phyloP scores from a whole-genome alignment of 257 asterid species.

The Penstemon barbatus region DNA sequence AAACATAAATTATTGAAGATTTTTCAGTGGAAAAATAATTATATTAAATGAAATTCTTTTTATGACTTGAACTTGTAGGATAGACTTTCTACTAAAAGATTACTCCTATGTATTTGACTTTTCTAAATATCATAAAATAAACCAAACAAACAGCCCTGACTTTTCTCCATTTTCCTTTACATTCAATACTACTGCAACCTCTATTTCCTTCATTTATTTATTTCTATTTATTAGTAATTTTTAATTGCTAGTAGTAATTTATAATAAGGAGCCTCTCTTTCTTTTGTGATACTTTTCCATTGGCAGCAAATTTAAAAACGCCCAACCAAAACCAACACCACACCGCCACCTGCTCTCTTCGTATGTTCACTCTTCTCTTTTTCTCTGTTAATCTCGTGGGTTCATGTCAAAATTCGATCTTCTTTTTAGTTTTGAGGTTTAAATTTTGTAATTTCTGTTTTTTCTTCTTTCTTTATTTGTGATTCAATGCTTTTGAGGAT shows the following conservation, averaged over 20 bases:
- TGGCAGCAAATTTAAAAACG: constrained; percentile 34
- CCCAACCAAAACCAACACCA: constrained; percentile 22
- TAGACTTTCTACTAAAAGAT: too few relatives aligned
- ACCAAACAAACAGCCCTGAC: too few relatives aligned
- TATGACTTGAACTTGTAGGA: too few relatives aligned
- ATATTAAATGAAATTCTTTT: too few relatives aligned
- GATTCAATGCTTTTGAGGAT: constrained; percentile 16
- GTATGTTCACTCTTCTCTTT: constrained; percentile 21
- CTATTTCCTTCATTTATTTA: background rate
- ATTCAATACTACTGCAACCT: background rate
- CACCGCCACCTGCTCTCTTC: constrained; percentile 35
- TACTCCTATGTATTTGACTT: too few relatives aligned
- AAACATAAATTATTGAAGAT: too few relatives aligned
- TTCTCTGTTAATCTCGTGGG: constrained; percentile 24
- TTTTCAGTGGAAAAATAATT: too few relatives aligned
- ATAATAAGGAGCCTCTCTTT: background rate
- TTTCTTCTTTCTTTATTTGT: constrained; percentile 3
- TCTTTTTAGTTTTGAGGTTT: constrained; percentile 7
- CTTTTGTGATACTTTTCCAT: constrained; percentile 1
- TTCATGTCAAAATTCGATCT: constrained; percentile 21
- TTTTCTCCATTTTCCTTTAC: background rate
- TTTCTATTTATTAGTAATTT: background rate
- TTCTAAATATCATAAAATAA: too few relatives aligned
- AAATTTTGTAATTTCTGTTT: background rate
- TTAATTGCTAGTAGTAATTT: background rate